Conservation (phyloP, 495 filamentous ascomycete genomes). For the Tricharina praecox region DNA sequence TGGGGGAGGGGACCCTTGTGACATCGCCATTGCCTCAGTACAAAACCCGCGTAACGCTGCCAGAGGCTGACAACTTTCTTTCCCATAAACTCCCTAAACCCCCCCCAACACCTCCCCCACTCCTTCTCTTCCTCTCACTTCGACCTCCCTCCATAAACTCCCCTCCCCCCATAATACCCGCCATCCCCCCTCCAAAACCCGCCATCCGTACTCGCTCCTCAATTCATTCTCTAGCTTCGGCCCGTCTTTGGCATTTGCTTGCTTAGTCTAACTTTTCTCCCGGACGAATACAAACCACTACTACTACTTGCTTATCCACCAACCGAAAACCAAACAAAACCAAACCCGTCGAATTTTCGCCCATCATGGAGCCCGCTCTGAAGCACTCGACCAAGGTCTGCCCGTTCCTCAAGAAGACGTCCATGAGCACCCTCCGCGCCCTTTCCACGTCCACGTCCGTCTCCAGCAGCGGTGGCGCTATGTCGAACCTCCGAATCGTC, state of each 20-base stretch:
- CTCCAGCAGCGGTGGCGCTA: constrained; percentile 64
- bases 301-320: too few relatives aligned
- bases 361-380: constrained; percentile 75
- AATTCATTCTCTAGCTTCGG: background rate
- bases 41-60: background rate
- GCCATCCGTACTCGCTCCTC: background rate
- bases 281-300: too few relatives aligned
- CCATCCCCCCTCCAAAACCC: background rate
- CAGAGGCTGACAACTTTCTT: background rate
- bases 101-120: background rate
- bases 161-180: background rate
- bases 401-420: constrained; percentile 89
- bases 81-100: too few relatives aligned
- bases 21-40: background rate
- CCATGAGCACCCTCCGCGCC: constrained; percentile 71
- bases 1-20: too few relatives aligned
- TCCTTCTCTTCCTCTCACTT: background rate
- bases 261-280: too few relatives aligned
- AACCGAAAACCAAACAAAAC: background rate
- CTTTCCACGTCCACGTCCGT: constrained; percentile 58
- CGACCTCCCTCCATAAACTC: background rate
- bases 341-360: background rate
- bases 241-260: too few relatives aligned
- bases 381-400: constrained; percentile 90
- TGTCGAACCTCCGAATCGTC: constrained; percentile 91